Evolutionary conservation across 2,329 filamentous ascomycete genomes (phyloP), one percentile per base, ranked within the genome.

Genomic region (Sphaerulina musiva): DNA sequence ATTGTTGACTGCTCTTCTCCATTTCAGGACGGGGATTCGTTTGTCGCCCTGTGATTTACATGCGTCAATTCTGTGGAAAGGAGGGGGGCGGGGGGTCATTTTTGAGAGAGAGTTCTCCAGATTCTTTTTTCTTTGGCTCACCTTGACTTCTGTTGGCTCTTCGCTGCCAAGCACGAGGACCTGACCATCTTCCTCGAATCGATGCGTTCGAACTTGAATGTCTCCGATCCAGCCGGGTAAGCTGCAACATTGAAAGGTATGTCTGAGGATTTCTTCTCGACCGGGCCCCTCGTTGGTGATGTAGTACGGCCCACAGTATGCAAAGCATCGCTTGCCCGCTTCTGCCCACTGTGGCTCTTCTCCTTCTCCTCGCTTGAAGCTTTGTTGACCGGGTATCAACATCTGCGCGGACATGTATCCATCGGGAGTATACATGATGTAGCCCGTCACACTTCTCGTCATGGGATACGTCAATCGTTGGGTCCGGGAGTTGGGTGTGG

Each of bases 361-460:
- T 12, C 65, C 68, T 46, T 68, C 65, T 11, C 68, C 69, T 20
- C 68, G 67, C 55, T 68, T 68, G 66, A 71, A 71, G 49, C 59
- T 64, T 47, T 68, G 62, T 54, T 72, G 70, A 4, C 68, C 68
- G 2, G 70, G 70, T 8, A 69, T 70, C 43, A 69, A 57, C 60
- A 72, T 67, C 54, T 70, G 66, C 29, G 69, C 69, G 11, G 68
- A 69, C 66, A 72, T 69, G 62, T 72, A 69, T 29, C 70, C 69
- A 56, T 71, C 68, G 9, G 69, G 67, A 0, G 70, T 71, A 60
- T 72, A 71, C 61, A 71, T 64, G 56, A 72, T 70, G 56, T 69
- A 69, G 11, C 70, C 70, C 7, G 64, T 66, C 41, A 67, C 66
- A 50, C 67, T 67, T 52, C 65, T 64, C n/a, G 68, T 69, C 65